Evolutionary conservation across 352 stramenopile genomes (phyloP).

Genomic region (Phytopythium oedochilum): DNA sequence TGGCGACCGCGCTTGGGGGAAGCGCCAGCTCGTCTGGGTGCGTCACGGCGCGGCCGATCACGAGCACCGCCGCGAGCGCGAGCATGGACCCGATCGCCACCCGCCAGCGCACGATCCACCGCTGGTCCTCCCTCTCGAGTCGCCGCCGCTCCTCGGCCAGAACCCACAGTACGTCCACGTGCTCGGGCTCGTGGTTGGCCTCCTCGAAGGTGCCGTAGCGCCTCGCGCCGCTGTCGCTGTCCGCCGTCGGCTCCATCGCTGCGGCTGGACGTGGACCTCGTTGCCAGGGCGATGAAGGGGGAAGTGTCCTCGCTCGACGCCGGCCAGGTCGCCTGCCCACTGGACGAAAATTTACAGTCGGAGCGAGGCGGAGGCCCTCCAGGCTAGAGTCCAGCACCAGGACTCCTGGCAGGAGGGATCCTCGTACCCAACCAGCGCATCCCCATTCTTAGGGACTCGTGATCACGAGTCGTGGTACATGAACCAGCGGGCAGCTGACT

Average conservation of each 20-base stretch:
- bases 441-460: too few relatives aligned
- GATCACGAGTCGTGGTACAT: too few relatives aligned
- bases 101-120: background rate
- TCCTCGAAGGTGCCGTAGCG: conserved; percentile 8
- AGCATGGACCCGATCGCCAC: conserved; percentile 2
- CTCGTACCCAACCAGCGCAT: too few relatives aligned
- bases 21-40: background rate
- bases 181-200: background rate
- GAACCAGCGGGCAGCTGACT: too few relatives aligned
- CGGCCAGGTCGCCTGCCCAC: too few relatives aligned
- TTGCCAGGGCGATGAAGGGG: too few relatives aligned
- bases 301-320: too few relatives aligned
- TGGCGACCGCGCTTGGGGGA: background rate
- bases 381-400: too few relatives aligned
- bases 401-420: too few relatives aligned
- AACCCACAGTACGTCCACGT: background rate
- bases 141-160: background rate
- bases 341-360: too few relatives aligned
- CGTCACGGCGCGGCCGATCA: conserved; percentile 3
- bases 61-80: conserved; percentile 3
- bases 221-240: too few relatives aligned
- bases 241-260: background rate
- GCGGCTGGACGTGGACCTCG: background rate
- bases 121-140: background rate
- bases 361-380: too few relatives aligned